phyloP scores from a whole-genome alignment of 345 rosid genomes.

The Punica granatum region DNA sequence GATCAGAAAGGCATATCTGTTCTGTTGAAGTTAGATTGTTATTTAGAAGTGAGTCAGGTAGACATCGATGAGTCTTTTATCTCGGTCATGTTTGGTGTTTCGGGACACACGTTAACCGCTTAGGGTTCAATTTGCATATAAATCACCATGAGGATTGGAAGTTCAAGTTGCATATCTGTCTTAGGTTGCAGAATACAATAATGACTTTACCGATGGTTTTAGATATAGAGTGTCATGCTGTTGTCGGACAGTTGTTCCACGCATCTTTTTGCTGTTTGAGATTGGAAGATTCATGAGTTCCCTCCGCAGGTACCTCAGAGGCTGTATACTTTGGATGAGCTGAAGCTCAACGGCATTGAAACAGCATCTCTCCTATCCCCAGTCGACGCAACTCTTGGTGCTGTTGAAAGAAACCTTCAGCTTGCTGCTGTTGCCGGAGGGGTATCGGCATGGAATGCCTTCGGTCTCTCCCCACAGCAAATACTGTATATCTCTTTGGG shows the following conservation, averaged over 20 bases:
- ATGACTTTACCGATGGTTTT: not conserved
- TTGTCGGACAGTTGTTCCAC: not conserved
- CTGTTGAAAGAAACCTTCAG: slow-evolving; percentile 70
- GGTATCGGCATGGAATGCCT: slow-evolving; percentile 51
- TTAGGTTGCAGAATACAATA: no score
- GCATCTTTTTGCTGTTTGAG: not conserved
- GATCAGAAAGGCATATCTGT: no score
- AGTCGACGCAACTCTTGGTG: slow-evolving; percentile 66
- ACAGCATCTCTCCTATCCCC: slow-evolving; percentile 72
- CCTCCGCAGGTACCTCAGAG: slow-evolving; percentile 61
- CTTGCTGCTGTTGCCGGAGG: slow-evolving; percentile 57
- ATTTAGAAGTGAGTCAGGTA: not conserved
- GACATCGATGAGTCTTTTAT: not conserved
- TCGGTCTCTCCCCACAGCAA: slow-evolving; percentile 50
- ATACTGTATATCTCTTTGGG: slow-evolving; percentile 57
- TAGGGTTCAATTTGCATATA: not conserved
- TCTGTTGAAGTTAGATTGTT: not conserved
- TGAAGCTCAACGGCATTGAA: slow-evolving; percentile 75
- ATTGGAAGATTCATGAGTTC: not conserved
- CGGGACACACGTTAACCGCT: not conserved
- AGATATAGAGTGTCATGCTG: not conserved
- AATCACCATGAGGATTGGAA: not conserved
- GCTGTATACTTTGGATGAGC: slow-evolving; percentile 75
- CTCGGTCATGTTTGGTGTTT: not conserved
- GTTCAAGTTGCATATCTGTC: no score